Evolutionary conservation across 2,329 filamentous ascomycete species (phyloP).

Genomic region (Hawksworthiomyces lignivorus): DNA sequence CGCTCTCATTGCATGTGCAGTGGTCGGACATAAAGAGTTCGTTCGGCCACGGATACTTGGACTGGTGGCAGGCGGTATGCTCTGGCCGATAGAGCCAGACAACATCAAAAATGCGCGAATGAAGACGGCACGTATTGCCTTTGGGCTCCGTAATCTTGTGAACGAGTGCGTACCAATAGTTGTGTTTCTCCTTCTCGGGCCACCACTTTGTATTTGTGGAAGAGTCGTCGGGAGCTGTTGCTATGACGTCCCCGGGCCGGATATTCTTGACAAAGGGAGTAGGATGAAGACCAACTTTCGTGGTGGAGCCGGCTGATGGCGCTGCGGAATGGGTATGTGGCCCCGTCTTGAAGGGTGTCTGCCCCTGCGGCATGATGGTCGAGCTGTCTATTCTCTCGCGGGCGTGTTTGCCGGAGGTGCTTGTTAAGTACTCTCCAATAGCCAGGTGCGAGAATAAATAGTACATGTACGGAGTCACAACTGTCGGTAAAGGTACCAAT

Average conservation of each 20-base stretch:
- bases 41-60: slow-evolving; percentile 61
- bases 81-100: slow-evolving; percentile 67
- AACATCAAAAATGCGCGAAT: slow-evolving; percentile 48
- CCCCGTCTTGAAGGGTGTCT: slow-evolving; percentile 1
- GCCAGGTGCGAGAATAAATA: slow-evolving; percentile 56
- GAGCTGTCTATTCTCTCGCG: not conserved
- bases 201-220: slow-evolving; percentile 50
- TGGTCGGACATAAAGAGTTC: slow-evolving; percentile 73
- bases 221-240: slow-evolving; percentile 34
- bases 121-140: slow-evolving; percentile 17
- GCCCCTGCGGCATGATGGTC: slow-evolving; percentile 3
- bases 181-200: slow-evolving; percentile 32
- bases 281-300: too few species aligned
- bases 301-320: too few species aligned
- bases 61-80: slow-evolving; percentile 62
- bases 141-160: slow-evolving; percentile 40
- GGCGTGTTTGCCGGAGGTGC: slow-evolving; percentile 26
- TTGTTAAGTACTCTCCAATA: slow-evolving; percentile 47
- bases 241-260: slow-evolving; percentile 40
- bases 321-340: not conserved
- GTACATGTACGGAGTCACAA: slow-evolving; percentile 64
- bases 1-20: slow-evolving; percentile 55
- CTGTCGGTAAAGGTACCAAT: slow-evolving; percentile 33
- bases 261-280: slow-evolving; percentile 31
- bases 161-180: slow-evolving; percentile 65